A percentile compares a stretch with the other conserved stretches of the same genome.
Conservation (phyloP, 495 filamentous ascomycete species). For the Rostrohypoxylon terebratum region DNA sequence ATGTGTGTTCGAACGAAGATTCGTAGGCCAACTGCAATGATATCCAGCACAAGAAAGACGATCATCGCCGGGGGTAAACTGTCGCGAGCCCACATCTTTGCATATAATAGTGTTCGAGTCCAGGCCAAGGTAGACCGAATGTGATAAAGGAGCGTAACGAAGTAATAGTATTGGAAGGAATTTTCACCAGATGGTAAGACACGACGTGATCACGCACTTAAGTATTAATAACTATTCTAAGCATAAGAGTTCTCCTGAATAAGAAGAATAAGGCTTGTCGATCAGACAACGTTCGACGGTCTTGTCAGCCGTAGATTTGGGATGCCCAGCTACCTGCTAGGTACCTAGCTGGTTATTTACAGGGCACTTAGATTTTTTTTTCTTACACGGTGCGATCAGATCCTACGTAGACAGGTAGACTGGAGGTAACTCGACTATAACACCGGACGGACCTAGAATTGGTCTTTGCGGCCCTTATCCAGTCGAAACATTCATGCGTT, state of each 20-base stretch:
- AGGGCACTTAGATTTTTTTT: slow-evolving; percentile 2
- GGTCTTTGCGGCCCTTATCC: slow-evolving; percentile 5
- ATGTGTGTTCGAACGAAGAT: slow-evolving; percentile 6
- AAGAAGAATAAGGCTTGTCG: slow-evolving; percentile 6
- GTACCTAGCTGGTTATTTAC: background rate
- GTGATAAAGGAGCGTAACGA: background rate
- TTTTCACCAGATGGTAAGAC: background rate
- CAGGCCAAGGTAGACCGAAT: slow-evolving; percentile 8
- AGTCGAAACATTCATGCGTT: slow-evolving; percentile 13
- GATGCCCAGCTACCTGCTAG: background rate
- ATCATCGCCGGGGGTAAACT: slow-evolving; percentile 17
- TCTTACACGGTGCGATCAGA: slow-evolving; percentile 10
- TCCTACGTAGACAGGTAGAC: background rate
- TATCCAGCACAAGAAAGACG: slow-evolving; percentile 1
- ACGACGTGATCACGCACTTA: slow-evolving; percentile 4
- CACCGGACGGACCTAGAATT: slow-evolving; percentile 1
- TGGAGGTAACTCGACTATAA: background rate
- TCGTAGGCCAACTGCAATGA: slow-evolving; percentile 10
- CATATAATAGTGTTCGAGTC: background rate
- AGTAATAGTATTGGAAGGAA: slow-evolving; percentile 1
- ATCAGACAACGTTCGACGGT: slow-evolving; percentile 12
- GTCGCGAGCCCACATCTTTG: slow-evolving; percentile 18
- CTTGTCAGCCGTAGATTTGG: slow-evolving; percentile 5
- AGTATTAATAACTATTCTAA: slow-evolving; percentile 13
- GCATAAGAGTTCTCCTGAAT: slow-evolving; percentile 7